Evolutionary conservation across 768 basidiomycete species (phyloP), one percentile per base, ranked within the genome.

Genomic region (Tulasnella sp.): DNA sequence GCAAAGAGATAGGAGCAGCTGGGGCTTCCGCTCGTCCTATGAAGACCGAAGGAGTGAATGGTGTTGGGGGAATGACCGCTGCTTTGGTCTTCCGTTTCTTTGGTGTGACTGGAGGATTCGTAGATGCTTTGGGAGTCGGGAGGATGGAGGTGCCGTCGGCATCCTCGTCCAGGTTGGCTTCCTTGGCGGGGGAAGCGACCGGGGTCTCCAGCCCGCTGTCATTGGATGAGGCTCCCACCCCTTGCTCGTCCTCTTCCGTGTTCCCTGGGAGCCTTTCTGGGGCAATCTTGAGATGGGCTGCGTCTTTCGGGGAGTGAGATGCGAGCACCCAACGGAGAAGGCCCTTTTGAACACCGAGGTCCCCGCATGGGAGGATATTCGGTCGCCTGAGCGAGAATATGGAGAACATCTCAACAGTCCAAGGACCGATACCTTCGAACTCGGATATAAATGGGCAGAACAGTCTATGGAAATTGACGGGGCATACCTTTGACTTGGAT

Each of bases 321-420:
- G 85, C 82, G 16, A 86, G 76, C 9, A 84, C 82, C 85, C 85
- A 87, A 34, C 82, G 81, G n/a, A 86, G 80, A 16, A 87, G 79
- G 2, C 86, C 86, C 75, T 81, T 82, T 77, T 97, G 95, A 0
- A 97, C 93, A 20, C 95, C 95, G 22, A 97, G 89, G 83, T 97
- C 96, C 11, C 95, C 89, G 42, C 90, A 88, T 18, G 93, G 91
- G 0, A 97, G 88, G 77, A 98, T 93, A 84, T 97, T 91, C 1
- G 94, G 94, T 28, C 95, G 91, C 0, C 95, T 89, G 44, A 96
- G 87, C 2, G 94, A 93, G 86, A 97, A 97, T 69, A 98, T 94
- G 20, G 93, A 90, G 84, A 97, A 97, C 96, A 97, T 97, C 83
- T 96, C 92, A n/a, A 96, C 94, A 89, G 86, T 79, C 84, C 83